phyloP scores from a whole-genome alignment of 495 filamentous ascomycete genomes.

The Aspergillus sparsus region DNA sequence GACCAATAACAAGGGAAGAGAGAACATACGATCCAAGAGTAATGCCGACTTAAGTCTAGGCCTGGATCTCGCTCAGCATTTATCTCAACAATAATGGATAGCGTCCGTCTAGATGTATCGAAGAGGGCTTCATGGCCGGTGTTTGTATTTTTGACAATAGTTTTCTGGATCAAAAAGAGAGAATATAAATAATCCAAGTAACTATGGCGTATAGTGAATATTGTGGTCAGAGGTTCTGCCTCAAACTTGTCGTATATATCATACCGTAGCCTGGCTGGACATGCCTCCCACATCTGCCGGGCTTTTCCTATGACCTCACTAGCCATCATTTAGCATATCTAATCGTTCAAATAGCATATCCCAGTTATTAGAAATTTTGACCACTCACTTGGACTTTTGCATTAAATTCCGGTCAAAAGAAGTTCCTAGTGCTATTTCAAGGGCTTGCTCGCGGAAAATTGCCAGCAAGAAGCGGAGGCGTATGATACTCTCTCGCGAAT shows the following conservation, averaged over 20 bases:
- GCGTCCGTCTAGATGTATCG: slow-evolving; percentile 53
- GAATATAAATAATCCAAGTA: slow-evolving; percentile 58
- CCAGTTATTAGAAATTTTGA: no score
- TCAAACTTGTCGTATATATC: slow-evolving; percentile 36
- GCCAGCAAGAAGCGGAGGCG: slow-evolving; percentile 54
- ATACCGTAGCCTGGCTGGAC: slow-evolving; percentile 38
- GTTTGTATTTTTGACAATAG: slow-evolving; percentile 53
- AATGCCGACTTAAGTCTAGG: slow-evolving; percentile 51
- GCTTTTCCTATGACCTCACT: slow-evolving; percentile 40
- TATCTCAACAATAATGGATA: slow-evolving; percentile 48
- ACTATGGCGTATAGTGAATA: slow-evolving; percentile 35
- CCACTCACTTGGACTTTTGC: slow-evolving; percentile 46
- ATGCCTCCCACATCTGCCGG: slow-evolving; percentile 34
- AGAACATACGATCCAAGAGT: slow-evolving; percentile 56
- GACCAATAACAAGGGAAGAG: not conserved
- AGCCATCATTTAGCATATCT: not conserved
- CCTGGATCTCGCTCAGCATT: slow-evolving; percentile 51
- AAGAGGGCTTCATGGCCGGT: slow-evolving; percentile 52
- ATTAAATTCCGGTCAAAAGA: slow-evolving; percentile 40
- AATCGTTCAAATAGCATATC: not conserved
- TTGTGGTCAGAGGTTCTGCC: slow-evolving; percentile 27
- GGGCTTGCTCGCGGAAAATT: slow-evolving; percentile 55
- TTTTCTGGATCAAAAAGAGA: slow-evolving; percentile 59
- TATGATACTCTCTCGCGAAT: slow-evolving; percentile 43
- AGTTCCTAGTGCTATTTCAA: slow-evolving; percentile 59